Conservation (phyloP, 2,329 filamentous ascomycete genomes). For the Aspergillus sp. region DNA sequence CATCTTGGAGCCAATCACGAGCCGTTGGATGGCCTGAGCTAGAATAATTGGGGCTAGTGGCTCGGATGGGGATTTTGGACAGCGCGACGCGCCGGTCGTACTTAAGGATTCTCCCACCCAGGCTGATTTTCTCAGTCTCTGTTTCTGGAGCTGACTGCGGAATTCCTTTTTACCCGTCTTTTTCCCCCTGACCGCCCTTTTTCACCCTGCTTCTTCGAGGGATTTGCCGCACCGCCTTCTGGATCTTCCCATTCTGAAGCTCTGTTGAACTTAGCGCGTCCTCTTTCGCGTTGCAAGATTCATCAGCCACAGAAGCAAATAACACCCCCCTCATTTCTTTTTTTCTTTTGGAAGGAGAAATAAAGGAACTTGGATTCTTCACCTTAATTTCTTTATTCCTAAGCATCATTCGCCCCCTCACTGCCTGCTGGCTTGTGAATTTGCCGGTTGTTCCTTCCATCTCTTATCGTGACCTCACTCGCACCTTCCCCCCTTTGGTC, state of each 20-base stretch:
- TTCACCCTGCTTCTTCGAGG: constrained; percentile 2
- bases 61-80: constrained; percentile 32
- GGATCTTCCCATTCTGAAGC: constrained; percentile 13
- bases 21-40: constrained; percentile 30
- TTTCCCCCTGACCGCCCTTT: constrained; percentile 15
- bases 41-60: constrained; percentile 35
- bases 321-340: constrained; percentile 8
- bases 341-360: constrained; percentile 5
- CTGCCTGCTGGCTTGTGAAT: constrained; percentile 16
- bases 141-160: constrained; percentile 37
- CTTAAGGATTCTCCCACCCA: constrained; percentile 45
- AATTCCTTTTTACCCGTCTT: constrained; percentile 18
- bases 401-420: constrained; percentile 14
- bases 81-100: constrained; percentile 37
- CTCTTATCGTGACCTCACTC: constrained; percentile 14
- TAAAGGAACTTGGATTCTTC: constrained; percentile 2
- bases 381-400: constrained; percentile 9
- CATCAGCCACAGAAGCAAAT: constrained; percentile 19
- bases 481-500: constrained; percentile 13
- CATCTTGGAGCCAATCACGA: constrained; percentile 31
- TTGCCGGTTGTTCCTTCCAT: constrained; percentile 15
- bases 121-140: constrained; percentile 39
- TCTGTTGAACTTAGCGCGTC: constrained; percentile 19
- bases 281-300: constrained; percentile 22
- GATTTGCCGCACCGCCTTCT: constrained; percentile 10